Conservation (phyloP, 352 stramenopile species). For the Globisporangium ultimum region DNA sequence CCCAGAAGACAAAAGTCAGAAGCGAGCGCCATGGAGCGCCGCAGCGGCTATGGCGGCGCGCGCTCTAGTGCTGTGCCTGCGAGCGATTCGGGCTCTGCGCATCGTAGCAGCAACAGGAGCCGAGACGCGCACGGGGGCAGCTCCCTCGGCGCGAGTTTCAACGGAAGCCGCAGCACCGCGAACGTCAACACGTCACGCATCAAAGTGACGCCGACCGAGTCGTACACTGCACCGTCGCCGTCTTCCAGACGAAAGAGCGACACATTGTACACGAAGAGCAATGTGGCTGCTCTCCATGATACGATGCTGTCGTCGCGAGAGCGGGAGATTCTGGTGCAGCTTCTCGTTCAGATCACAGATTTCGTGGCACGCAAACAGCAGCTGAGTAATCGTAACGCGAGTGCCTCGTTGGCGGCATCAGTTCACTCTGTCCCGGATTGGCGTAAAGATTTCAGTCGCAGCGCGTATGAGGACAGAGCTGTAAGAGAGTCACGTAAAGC, state of each 20-base stretch:
- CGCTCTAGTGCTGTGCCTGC: neutral
- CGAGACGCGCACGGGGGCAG: constrained; percentile 6
- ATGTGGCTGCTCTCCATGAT: neutral
- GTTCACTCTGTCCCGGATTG: constrained; percentile 13
- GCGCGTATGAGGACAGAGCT: neutral
- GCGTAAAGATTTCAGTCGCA: constrained; percentile 15
- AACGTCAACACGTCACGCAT: constrained; percentile 16
- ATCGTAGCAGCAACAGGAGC: neutral
- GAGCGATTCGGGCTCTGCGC: too few relatives aligned
- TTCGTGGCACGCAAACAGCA: constrained; percentile 51
- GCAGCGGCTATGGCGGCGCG: neutral
- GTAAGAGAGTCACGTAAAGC: neutral
- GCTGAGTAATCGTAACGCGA: constrained; percentile 25
- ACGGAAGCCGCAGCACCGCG: constrained; percentile 15
- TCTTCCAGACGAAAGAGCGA: neutral
- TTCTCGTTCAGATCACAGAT: constrained; percentile 48
- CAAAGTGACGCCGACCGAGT: constrained; percentile 2
- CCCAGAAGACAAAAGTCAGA: too few relatives aligned
- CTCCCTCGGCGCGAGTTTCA: constrained; percentile 6
- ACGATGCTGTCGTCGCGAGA: constrained; percentile 15
- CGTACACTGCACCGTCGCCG: neutral
- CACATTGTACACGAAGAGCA: neutral
- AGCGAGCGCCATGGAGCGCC: constrained; percentile 2
- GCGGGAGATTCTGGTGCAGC: constrained; percentile 33
- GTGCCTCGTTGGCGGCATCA: constrained; percentile 7